Evolutionary conservation across 768 basidiomycete species (phyloP).

Genomic region (Boletus reticuloceps): DNA sequence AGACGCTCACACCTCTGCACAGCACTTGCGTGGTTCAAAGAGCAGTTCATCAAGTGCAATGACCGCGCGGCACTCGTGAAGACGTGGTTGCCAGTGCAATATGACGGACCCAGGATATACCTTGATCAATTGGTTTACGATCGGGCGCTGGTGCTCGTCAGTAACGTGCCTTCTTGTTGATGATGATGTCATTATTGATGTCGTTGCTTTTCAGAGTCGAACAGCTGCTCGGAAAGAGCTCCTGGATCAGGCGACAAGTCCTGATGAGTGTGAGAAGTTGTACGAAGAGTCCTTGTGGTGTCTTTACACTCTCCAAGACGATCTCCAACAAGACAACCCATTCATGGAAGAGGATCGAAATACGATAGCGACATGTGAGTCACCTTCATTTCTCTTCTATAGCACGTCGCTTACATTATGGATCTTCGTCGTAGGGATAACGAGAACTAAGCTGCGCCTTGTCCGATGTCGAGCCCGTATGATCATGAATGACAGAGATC

Average conservation of each 20-base stretch:
- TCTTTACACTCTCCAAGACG: conserved; percentile 88
- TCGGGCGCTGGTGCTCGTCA: conserved; percentile 79
- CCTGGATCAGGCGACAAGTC: conserved; percentile 68
- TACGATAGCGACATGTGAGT: conserved; percentile 74
- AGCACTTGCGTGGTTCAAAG: conserved; percentile 90
- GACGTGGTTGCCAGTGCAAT: conserved; percentile 83
- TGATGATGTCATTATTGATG: background rate
- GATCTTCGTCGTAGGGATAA: conserved; percentile 58
- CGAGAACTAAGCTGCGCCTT: conserved; percentile 80
- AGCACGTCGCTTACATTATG: background rate
- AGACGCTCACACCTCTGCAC: background rate
- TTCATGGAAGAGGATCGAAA: conserved; percentile 81
- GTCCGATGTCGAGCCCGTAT: conserved; percentile 73
- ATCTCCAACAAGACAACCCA: conserved; percentile 79
- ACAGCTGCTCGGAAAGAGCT: conserved; percentile 91
- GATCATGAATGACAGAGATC: conserved; percentile 71
- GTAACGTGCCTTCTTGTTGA: conserved; percentile 28
- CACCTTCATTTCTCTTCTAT: background rate
- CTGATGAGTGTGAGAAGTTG: conserved; percentile 85
- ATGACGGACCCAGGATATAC: conserved; percentile 78
- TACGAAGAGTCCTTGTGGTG: conserved; percentile 97
- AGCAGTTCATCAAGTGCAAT: conserved; percentile 91
- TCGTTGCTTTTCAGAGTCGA: conserved; percentile 61
- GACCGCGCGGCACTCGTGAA: conserved; percentile 87
- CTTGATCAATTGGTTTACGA: conserved; percentile 93